These are phyloP conservation scores for Histomonas meleagridis DNA, from an alignment of 208 protist species.

Conservation along the genomic window DNA sequence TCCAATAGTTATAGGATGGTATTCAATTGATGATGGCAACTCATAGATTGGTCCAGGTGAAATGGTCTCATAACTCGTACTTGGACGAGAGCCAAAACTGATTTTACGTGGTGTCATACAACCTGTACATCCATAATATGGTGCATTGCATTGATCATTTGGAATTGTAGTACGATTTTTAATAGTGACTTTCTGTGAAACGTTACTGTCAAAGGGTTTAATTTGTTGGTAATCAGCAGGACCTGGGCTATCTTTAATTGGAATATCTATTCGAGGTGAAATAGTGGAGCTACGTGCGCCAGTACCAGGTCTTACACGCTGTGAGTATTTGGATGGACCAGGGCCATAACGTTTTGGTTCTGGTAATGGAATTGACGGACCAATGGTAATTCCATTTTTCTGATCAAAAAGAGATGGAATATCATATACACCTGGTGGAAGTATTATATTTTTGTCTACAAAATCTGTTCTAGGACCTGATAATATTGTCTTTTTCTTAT, in stretches of 20 bases:
- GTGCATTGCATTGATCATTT: neutral
- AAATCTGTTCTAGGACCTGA: neutral
- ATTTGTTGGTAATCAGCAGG: neutral
- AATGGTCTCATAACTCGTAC: neutral
- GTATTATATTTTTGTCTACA: neutral
- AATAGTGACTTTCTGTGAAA: neutral
- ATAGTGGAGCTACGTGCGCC: neutral
- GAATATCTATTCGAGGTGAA: neutral
- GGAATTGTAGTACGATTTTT: neutral
- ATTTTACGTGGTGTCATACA: neutral
- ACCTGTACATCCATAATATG: neutral
- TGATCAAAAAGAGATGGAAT: neutral
- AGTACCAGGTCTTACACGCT: too few species aligned
- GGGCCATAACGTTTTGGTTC: conserved; percentile 9
- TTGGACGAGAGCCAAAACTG: neutral
- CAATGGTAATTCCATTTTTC: neutral
- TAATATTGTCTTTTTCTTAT: neutral
- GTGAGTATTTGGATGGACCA: neutral
- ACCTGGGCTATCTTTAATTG: neutral
- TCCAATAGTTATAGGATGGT: neutral
- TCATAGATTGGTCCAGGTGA: neutral
- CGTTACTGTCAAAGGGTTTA: neutral
- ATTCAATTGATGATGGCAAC: neutral
- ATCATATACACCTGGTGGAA: neutral
- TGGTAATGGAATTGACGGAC: conserved; percentile 6